Base-by-base conservation (phyloP, 768 basidiomycete species). In the Suillus ampliporus region DNA sequence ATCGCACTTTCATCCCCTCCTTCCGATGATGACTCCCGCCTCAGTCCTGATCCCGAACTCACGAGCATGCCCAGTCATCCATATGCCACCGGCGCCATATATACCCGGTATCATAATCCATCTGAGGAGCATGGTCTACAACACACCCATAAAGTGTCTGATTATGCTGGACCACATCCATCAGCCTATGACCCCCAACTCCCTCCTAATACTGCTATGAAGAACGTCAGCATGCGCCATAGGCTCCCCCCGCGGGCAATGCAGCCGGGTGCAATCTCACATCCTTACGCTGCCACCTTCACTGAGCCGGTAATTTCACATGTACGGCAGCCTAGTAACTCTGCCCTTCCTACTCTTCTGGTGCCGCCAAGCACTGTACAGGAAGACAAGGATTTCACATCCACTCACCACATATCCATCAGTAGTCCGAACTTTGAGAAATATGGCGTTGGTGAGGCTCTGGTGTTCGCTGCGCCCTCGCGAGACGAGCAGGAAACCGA, bases 391-490 rank as follows among this genome's bases (percentile, higher is more conserved):
- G 10, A 78, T 64, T 77, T 69, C 64, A 57, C 74, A 75, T 67
- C 73, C 73, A 2, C 62, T 40, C 66, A 69, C 7, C 71, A 74
- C 31, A 51, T 73, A 51, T 75, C 76, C 11, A 63, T 75, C 46
- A 74, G 58, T 38, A 65, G 71, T 51, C 26, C 64, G 21, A 65
- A 77, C 41, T 76, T 83, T 64, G 82, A 85, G 73, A 81, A 76
- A 28, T 83, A 86, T 44, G 87, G 85, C 13, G 82, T 91, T 9
- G 89, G 84, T 10, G 89, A 90, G 63, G 85, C 86, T 19, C 78
- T 92, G 40, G 83, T 82, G 3, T 83, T 83, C 67, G 77, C 82
- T 61, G 76, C 77, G 47, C 63, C 53, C 26, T 38, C 37, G 23
- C 53, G 17, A 26, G 53, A 56, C 23, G 53, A 38, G 8, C 65